A percentile compares a stretch with the other conserved stretches of the same genome.
These are phyloP conservation scores for Uronychia setigera DNA, from an alignment of 73 alveolate genomes.

Conservation along the genomic window DNA sequence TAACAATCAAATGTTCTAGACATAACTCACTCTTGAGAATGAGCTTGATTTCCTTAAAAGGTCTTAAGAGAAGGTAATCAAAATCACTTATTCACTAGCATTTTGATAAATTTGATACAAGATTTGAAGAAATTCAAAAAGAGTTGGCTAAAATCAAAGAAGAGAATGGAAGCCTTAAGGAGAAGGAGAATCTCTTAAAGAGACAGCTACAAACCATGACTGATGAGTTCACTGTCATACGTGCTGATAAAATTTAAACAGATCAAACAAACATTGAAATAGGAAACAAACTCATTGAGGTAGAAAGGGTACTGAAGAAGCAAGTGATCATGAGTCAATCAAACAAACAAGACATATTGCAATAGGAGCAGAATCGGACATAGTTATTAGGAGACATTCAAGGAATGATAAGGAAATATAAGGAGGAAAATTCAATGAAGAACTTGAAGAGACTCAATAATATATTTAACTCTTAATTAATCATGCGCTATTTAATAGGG, in stretches of 20 bases:
- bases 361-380: no score
- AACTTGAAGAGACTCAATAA: no score
- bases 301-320: neutral
- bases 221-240: neutral
- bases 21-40: neutral
- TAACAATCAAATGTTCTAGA: neutral
- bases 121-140: conserved; percentile 7
- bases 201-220: neutral
- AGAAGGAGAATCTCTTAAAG: conserved; percentile 3
- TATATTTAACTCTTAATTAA: no score
- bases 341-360: neutral
- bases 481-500: no score
- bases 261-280: neutral
- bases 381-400: no score
- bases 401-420: no score
- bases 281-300: neutral
- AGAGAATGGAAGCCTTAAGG: conserved; percentile 22
- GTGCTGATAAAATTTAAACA: neutral
- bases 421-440: no score
- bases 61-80: conserved; percentile 20
- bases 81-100: neutral
- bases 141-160: conserved; percentile 20
- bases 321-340: neutral
- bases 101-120: conserved; percentile 39
- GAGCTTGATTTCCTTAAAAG: conserved; percentile 4